Conservation (phyloP, 116 monocot species). For the Thalassia testudinum region DNA sequence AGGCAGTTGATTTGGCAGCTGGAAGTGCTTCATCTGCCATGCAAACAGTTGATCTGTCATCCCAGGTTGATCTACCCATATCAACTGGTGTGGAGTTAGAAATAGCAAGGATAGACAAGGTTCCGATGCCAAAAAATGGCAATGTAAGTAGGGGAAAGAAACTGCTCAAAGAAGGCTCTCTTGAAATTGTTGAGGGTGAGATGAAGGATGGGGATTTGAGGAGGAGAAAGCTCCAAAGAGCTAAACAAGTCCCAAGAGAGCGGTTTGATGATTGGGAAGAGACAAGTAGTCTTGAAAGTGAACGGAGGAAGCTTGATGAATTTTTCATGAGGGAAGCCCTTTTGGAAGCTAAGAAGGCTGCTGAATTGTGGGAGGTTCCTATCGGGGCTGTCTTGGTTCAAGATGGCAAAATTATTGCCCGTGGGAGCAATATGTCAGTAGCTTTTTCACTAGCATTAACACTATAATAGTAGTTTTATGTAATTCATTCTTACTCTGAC, state of each 20-base stretch:
- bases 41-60: too few relatives aligned
- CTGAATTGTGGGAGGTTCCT: conserved; percentile 89
- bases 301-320: conserved; percentile 60
- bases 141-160: conserved; percentile 9
- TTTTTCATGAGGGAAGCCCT: conserved; percentile 94
- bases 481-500: background rate
- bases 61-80: background rate
- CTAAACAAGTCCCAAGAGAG: conserved; percentile 50
- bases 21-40: too few relatives aligned
- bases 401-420: conserved; percentile 80
- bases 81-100: background rate
- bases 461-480: too few relatives aligned
- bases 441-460: background rate
- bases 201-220: conserved; percentile 32
- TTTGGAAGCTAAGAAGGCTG: conserved; percentile 72
- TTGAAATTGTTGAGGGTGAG: conserved; percentile 16
- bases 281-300: conserved; percentile 47
- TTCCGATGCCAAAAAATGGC: conserved; percentile 5
- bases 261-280: conserved; percentile 86
- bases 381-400: conserved; percentile 88
- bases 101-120: conserved; percentile 11
- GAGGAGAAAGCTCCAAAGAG: conserved; percentile 56
- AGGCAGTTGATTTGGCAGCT: too few relatives aligned
- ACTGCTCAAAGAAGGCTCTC: conserved; percentile 2
- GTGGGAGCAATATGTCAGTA: conserved; percentile 72